Percentiles rank a stretch among this genome's conserved stretches.
phyloP scores from a whole-genome alignment of 192 early-diverging fungal genomes.

The Chytriomyces sp. region DNA sequence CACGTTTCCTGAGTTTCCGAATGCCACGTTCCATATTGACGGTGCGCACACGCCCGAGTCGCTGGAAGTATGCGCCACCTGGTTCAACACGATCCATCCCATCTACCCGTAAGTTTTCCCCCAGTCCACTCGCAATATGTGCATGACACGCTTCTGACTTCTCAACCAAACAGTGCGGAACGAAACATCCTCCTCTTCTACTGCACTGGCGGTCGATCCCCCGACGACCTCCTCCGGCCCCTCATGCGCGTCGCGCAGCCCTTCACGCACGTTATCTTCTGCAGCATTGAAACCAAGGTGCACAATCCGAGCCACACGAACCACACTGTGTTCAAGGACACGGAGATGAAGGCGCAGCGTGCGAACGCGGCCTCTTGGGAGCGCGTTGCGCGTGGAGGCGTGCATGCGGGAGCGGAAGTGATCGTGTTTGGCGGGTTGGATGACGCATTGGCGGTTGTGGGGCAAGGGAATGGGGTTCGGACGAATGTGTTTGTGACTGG shows the following conservation, averaged over 20 bases:
- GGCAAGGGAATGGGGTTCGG: slow-evolving; percentile 11
- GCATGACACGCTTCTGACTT: not conserved
- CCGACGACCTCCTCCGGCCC: slow-evolving; percentile 63
- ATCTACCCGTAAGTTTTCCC: slow-evolving; percentile 5
- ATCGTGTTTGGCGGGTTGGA: not conserved
- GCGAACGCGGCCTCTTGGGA: slow-evolving; percentile 62
- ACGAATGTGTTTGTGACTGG: slow-evolving; percentile 85
- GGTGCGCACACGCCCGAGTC: slow-evolving; percentile 95
- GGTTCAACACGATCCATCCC: slow-evolving; percentile 45
- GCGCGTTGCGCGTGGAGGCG: not conserved
- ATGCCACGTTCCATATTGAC: slow-evolving; percentile 80
- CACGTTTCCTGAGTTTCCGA: slow-evolving; percentile 44
- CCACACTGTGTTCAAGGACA: slow-evolving; percentile 64
- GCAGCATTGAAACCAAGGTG: slow-evolving; percentile 61
- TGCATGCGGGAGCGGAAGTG: slow-evolving; percentile 27
- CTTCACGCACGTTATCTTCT: slow-evolving; percentile 78
- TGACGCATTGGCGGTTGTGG: slow-evolving; percentile 18
- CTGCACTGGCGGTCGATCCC: slow-evolving; percentile 76
- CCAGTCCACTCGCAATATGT: too few relatives aligned
- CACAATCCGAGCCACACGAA: slow-evolving; percentile 61
- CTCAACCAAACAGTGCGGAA: not conserved
- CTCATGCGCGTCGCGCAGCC: slow-evolving; percentile 50
- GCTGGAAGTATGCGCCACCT: slow-evolving; percentile 61
- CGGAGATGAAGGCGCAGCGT: slow-evolving; percentile 63
- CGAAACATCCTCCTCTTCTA: slow-evolving; percentile 82